Evolutionary conservation across 768 basidiomycete species (phyloP), one percentile per base, ranked within the genome.

Genomic region (Lentinula guzmanii): DNA sequence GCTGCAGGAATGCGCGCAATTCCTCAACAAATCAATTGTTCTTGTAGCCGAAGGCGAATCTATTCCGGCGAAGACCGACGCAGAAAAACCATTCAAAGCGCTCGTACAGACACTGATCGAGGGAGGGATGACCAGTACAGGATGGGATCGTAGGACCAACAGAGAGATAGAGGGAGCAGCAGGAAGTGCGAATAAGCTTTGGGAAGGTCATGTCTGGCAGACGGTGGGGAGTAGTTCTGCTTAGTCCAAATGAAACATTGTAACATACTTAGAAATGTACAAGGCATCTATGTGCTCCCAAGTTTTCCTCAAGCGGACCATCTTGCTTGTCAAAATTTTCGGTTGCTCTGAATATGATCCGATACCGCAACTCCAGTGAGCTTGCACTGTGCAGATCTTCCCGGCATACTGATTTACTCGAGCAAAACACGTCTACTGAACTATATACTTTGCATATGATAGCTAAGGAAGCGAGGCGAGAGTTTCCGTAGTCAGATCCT

Each of bases 1-100:
- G 4, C 66, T 74, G 7, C 57, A 65, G 13, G 65, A 70, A 0
- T 58, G 71, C 18, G 75, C 63, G 24, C 67, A 5, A 62, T 65
- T 52, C 57, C 72, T 64, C 63, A 53, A 59, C 2, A 63, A 59
- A 41, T 41, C 60, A 2, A 46, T 58, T 28, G 65, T 61, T 31
- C 34, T 58, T 15, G 62, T 42, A 54, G 61, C 45, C n/a, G 7
- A 6, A 56, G 65, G 15, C 13, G 62, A 9, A 59, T 55, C 4
- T 21, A 21, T 24, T 13, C 58, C n/a, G 21, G 55, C 9, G 24
- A 43, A 39, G 3, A 28, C 37, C 4, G 39, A 56, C 8, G 55
- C 1, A n/a, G 55, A 56, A 24, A 42, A 16, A 15, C 5, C 18
- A 8, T 53, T 59, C n/a, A 15, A 56, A 8, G 48, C 21, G 4